Percentiles rank a stretch among this genome's conserved stretches.
phyloP scores from a whole-genome alignment of 176 grass and related monocot species.

The Saccharum officinarum region DNA sequence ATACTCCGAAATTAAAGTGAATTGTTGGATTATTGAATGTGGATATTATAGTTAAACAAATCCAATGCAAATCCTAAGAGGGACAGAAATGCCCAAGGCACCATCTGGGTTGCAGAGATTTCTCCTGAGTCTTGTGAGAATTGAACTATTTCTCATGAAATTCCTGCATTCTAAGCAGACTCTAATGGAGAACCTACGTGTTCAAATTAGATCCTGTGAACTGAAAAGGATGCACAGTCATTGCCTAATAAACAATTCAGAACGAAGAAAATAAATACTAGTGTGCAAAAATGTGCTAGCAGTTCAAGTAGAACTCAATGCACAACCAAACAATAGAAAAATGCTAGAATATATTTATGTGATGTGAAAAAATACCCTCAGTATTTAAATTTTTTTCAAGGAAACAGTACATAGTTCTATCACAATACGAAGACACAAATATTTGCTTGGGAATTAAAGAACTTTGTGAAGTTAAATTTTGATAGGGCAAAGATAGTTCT shows the following conservation, averaged over 20 bases:
- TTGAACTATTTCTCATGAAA: not conserved
- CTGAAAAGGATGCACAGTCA: not conserved
- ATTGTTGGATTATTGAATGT: not conserved
- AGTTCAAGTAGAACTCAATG: not conserved
- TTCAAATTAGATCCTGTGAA: not conserved
- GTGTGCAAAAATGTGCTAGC: slow-evolving; percentile 12
- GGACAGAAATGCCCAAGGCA: not conserved
- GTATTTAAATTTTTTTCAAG: not conserved
- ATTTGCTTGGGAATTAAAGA: not conserved
- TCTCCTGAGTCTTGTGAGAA: not conserved
- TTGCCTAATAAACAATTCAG: not conserved
- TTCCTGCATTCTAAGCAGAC: not conserved
- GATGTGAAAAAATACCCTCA: not conserved
- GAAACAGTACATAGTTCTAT: not conserved
- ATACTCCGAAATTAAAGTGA: not conserved
- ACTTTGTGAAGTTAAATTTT: slow-evolving; percentile 16
- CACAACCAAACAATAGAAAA: not conserved
- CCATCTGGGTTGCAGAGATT: not conserved
- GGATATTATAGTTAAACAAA: not conserved
- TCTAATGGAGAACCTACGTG: not conserved
- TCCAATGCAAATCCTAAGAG: slow-evolving; percentile 11
- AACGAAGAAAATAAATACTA: not conserved
- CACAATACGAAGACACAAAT: not conserved
- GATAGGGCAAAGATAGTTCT: slow-evolving; percentile 12
- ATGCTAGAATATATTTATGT: not conserved